Conservation (phyloP, 345 rosid genomes). For the Ceriops tagal region DNA sequence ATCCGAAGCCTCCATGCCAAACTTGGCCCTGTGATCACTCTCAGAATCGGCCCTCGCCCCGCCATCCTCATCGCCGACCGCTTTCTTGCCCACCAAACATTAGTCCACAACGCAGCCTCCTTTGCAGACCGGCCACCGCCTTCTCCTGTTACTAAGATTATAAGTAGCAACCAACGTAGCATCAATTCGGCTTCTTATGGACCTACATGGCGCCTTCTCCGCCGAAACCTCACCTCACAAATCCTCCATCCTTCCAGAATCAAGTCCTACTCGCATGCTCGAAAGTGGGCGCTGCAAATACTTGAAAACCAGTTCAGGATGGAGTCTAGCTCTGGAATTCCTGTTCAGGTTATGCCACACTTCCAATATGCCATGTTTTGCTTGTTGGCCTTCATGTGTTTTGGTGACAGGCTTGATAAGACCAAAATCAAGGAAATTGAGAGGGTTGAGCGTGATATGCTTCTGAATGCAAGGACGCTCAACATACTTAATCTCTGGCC, state of each 20-base stretch:
- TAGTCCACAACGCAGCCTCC: constrained; percentile 15
- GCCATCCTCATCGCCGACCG: constrained; percentile 21
- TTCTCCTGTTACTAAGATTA: background rate
- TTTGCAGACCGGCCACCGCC: constrained; percentile 10
- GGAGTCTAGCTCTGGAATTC: constrained; percentile 4
- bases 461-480: background rate
- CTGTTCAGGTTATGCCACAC: constrained; percentile 10
- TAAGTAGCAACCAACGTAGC: background rate
- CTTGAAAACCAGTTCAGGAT: background rate
- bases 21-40: constrained; percentile 12
- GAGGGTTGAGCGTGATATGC: constrained; percentile 3
- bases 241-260: constrained; percentile 24
- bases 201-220: constrained; percentile 25
- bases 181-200: constrained; percentile 12
- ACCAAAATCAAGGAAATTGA: constrained; percentile 9
- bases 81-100: constrained; percentile 21
- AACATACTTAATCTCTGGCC: constrained; percentile 8
- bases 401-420: constrained; percentile 20
- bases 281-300: constrained; percentile 6
- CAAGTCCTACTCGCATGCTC: constrained; percentile 14
- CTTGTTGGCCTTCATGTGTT: constrained; percentile 18
- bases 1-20: constrained; percentile 7
- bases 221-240: constrained; percentile 22
- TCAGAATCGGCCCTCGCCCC: constrained; percentile 12
- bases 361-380: constrained; percentile 18